Base-by-base conservation (phyloP, 148 eudicot species). In the Vaccinium vitisidaea region DNA sequence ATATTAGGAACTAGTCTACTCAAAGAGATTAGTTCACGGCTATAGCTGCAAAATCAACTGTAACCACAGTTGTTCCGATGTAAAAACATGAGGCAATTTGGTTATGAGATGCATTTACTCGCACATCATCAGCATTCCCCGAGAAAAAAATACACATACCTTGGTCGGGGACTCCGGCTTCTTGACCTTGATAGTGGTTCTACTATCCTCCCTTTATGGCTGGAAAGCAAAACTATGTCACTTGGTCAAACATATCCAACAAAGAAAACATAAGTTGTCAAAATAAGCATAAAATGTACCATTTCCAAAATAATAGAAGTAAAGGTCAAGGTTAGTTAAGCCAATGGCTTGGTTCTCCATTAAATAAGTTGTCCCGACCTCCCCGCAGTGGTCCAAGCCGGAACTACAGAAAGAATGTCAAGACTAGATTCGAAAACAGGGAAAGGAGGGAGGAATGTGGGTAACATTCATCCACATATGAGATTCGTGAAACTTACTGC, bases 101-200 rank as follows among this genome's bases (percentile, higher is more conserved):
- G 67, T 61, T 61, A 21, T 7, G 67, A 61, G 67, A 61, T 21
- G 27, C 67, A 61, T 6, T 61, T 61, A 19, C 67, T 10, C 25
- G 8, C 25, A 21, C 15, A 55, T 61, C 67, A 61, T 21, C 67
- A 61, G 67, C 11, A 61, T 61, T 25, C 14, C 27, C 21, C 6
- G 2, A 23, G 30, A 39, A 59, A 78, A 36, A 46, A 25, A 15
- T 7, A 30, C 5, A 0, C 70, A 49, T 87, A 95, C 98, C 98
- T 94, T 83, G 90, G 87, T 74, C 94, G 88, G 48, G 98, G 98
- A 89, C 93, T 91, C 21, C 89, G 88, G 90, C 98, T 95, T 83
- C 55, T 88, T 14, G 85, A 50, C 88, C 63, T 88, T 50, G 86
- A 87, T 23, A 86, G 87, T 25, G 89, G 84, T 55, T 91, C 93